Evolutionary conservation across 768 basidiomycete species (phyloP), one percentile per base, ranked within the genome.

Genomic region (Terana coerulea): DNA sequence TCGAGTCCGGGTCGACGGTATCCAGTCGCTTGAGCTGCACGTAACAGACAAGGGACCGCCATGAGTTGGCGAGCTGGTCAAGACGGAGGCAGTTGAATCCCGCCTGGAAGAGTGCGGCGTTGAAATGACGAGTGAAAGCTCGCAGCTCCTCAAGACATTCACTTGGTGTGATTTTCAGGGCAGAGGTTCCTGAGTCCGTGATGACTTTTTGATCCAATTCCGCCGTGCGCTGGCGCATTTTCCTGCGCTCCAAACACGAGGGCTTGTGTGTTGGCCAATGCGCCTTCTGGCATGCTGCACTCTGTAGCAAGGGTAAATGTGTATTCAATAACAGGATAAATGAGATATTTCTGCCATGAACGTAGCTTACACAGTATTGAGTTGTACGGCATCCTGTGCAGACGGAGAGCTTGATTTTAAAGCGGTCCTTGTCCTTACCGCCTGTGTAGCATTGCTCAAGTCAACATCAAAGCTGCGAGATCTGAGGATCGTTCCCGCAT

Each of bases 241-340:
- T 28, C 8, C 52, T 30, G 24, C 43, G 22, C 3, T 22, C 19
- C n/a, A 53, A 1, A 46, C 55, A 57, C 14, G 46, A 34, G 2
- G 39, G 12, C 45, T 57, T 57, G 36, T 57, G 55, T 12, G 19
- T 28, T 10, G 47, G 55, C 55, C 55, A 57, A 47, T 57, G 51
- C 3, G 41, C 51, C 25, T 34, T 34, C 29, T 57, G 55, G 48
- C 55, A 57, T n/a, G 21, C 41, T 3, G 31, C 3, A 39, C 55
- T 53, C 55, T 57, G 24, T n/a, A 33, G 3, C 8, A 7, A 22
- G 3, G 19, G 37, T 29, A 15, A 22, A 25, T 17, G 26, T 6
- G 30, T 47, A 21, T 3, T 43, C 4, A 25, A 33, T 31, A n/a
- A 29, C 3, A 5, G 26, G 14, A 26, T 29, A 5, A 41, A 21